These are phyloP conservation scores for Tuctoria greenei DNA, from an alignment of 176 grass and related monocot species.

Conservation along the genomic window DNA sequence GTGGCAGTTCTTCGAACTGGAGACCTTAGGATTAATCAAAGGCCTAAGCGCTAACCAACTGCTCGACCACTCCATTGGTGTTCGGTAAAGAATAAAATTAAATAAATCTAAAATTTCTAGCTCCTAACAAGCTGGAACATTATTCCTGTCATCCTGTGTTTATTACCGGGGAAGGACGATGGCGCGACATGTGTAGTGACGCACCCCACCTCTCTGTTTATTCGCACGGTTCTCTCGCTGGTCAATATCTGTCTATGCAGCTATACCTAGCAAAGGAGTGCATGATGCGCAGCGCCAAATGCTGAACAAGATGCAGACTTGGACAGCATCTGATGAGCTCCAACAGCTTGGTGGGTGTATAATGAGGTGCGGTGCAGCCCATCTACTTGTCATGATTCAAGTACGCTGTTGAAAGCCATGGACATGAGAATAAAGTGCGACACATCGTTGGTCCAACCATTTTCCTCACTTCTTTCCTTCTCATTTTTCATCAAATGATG, in stretches of 20 bases:
- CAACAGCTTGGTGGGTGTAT: background rate
- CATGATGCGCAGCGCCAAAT: background rate
- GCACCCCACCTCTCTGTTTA: no score
- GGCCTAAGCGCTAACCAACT: slow-evolving; percentile 82
- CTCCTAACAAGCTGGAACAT: no score
- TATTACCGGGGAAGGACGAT: no score
- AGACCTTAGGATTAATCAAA: slow-evolving; percentile 90
- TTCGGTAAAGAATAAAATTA: no score
- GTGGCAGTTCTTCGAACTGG: slow-evolving; percentile 97
- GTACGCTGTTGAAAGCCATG: no score
- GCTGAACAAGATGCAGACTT: background rate
- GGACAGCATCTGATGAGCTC: slow-evolving; percentile 9
- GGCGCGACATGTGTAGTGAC: no score
- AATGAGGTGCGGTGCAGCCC: slow-evolving; percentile 19
- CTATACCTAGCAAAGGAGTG: background rate
- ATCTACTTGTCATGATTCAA: no score
- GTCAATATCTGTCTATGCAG: no score
- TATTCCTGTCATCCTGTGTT: no score
- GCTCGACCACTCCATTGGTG: slow-evolving; percentile 66
- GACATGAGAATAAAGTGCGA: no score
- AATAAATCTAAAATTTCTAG: no score
- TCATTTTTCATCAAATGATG: slow-evolving; percentile 6
- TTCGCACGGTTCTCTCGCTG: no score
- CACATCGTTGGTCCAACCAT: background rate
- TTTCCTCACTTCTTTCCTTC: background rate